A percentile compares a stretch with the other conserved stretches of the same genome.
Evolutionary conservation across 140 eudicot genomes (phyloP).

Genomic region (Anethum foeniculum): DNA sequence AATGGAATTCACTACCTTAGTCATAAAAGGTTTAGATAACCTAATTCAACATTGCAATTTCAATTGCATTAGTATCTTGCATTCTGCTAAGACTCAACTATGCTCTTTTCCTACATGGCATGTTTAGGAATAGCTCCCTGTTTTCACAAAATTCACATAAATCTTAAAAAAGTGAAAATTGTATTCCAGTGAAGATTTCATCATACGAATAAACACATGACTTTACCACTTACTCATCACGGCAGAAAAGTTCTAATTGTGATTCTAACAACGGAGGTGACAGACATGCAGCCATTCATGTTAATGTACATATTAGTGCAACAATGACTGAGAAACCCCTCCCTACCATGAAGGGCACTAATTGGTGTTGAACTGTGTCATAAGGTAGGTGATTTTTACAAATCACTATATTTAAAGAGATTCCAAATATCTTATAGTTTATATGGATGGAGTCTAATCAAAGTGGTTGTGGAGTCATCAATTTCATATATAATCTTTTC

Average conservation of each 20-base stretch:
- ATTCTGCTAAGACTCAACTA: neutral
- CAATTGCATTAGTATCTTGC: neutral
- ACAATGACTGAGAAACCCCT: constrained; percentile 30
- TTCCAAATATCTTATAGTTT: constrained; percentile 16
- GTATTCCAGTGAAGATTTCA: constrained; percentile 25
- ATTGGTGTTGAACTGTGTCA: constrained; percentile 36
- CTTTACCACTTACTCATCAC: constrained; percentile 28
- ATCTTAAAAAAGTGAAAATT: neutral
- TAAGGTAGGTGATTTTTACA: constrained; percentile 22
- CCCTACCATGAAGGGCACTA: constrained; percentile 31
- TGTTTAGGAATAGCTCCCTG: neutral
- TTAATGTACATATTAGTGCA: constrained; percentile 20
- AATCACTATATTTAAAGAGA: constrained; percentile 27
- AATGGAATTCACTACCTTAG: neutral
- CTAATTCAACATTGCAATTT: neutral
- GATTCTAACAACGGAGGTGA: constrained; percentile 20
- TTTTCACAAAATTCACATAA: neutral
- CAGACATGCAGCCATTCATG: constrained; percentile 22
- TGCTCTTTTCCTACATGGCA: neutral
- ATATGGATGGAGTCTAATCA: constrained; percentile 22
- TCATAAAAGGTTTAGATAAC: neutral
- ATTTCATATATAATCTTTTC: constrained; percentile 28
- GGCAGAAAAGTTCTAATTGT: constrained; percentile 11
- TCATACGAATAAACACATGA: constrained; percentile 3
- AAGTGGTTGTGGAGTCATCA: constrained; percentile 43